Conservation (phyloP, 768 basidiomycete species). For the Russula compacta region DNA sequence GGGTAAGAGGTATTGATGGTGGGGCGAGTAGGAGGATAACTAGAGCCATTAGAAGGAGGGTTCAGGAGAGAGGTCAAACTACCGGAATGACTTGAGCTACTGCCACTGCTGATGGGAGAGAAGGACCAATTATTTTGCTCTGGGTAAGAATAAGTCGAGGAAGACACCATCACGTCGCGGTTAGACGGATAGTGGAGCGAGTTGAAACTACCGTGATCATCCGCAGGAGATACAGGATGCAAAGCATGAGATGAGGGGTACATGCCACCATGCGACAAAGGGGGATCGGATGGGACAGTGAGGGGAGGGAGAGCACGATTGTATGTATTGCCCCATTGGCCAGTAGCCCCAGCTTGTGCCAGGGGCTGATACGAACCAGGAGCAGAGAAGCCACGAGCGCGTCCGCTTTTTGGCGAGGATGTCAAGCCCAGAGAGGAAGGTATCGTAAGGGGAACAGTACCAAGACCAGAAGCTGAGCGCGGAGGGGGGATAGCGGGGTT, state of each 20-base stretch:
- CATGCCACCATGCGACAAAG: conserved; percentile 49
- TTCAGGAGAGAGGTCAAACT: conserved; percentile 74
- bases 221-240: conserved; percentile 60
- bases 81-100: conserved; percentile 56
- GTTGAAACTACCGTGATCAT: conserved; percentile 50
- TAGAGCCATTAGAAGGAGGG: conserved; percentile 38
- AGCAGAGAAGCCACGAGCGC: conserved; percentile 65
- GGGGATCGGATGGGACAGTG: conserved; percentile 71
- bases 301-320: conserved; percentile 64
- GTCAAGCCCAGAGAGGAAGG: conserved; percentile 39
- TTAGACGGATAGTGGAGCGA: conserved; percentile 29
- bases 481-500: conserved; percentile 65
- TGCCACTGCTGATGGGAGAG: conserved; percentile 37
- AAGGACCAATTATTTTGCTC: conserved; percentile 51
- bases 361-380: conserved; percentile 74
- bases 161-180: conserved; percentile 33
- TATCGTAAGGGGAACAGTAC: conserved; percentile 54
- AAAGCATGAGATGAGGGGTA: conserved; percentile 51
- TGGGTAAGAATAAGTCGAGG: conserved; percentile 53
- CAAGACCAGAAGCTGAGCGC: conserved; percentile 66
- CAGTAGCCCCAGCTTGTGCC: conserved; percentile 44
- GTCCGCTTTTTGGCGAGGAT: conserved; percentile 44
- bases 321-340: conserved; percentile 45
- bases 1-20: conserved; percentile 66
- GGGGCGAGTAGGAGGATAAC: conserved; percentile 47